These are phyloP conservation scores for Paracoccidioides lutzii DNA, from an alignment of 2,329 filamentous ascomycete species.

Conservation along the genomic window DNA sequence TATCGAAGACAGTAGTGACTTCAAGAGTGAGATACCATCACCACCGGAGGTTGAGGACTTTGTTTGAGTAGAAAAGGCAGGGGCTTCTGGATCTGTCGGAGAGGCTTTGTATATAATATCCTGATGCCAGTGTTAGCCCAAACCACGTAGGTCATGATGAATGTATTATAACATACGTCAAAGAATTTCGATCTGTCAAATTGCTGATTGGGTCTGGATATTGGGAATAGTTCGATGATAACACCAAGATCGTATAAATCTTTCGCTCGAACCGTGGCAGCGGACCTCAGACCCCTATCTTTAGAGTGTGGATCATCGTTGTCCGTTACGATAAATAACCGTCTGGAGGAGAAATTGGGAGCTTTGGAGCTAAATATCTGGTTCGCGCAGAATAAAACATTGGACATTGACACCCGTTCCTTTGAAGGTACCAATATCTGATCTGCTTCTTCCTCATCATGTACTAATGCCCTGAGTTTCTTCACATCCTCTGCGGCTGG, in stretches of 20 bases:
- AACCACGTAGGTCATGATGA: neutral
- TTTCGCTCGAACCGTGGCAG: slow-evolving; percentile 76
- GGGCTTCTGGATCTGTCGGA: slow-evolving; percentile 56
- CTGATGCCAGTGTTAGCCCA: slow-evolving; percentile 31
- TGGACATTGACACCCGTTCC: slow-evolving; percentile 66
- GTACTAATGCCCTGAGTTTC: slow-evolving; percentile 58
- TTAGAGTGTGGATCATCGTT: slow-evolving; percentile 71
- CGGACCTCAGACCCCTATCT: slow-evolving; percentile 59
- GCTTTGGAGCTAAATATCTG: slow-evolving; percentile 93
- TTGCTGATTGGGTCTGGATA: slow-evolving; percentile 54
- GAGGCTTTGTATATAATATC: slow-evolving; percentile 79
- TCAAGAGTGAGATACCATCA: slow-evolving; percentile 66
- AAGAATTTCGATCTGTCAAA: slow-evolving; percentile 86
- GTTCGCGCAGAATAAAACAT: slow-evolving; percentile 86
- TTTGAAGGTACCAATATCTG: slow-evolving; percentile 55
- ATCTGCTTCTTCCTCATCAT: slow-evolving; percentile 60
- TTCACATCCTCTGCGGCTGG: slow-evolving; percentile 82
- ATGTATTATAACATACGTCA: slow-evolving; percentile 47
- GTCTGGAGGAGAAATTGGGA: slow-evolving; percentile 80
- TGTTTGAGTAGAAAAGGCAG: slow-evolving; percentile 35
- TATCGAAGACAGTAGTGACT: slow-evolving; percentile 71
- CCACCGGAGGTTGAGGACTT: slow-evolving; percentile 51
- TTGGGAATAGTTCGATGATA: slow-evolving; percentile 83
- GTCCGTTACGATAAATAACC: slow-evolving; percentile 92
- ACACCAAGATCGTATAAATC: slow-evolving; percentile 92